Base-by-base conservation (phyloP, 2,329 filamentous ascomycete genomes). In the Phaeosphaeriaceae sp. region DNA sequence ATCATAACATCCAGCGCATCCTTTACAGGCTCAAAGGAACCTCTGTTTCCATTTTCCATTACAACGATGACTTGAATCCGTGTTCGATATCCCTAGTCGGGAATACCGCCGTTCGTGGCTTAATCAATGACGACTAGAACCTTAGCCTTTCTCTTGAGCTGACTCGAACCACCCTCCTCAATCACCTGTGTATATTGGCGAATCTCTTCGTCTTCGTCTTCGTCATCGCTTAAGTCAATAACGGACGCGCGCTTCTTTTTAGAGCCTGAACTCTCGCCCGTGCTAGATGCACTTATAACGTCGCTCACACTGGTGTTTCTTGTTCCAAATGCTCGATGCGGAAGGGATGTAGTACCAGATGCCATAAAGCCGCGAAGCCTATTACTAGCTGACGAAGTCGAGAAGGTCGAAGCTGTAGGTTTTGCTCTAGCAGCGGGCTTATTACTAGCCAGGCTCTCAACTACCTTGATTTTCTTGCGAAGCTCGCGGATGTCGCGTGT, bases 401-500 rank as follows among this genome's bases (percentile, higher is more conserved):
- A 30, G 5, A 30, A 3, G 5, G 16, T 39, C 12, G 34, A 15
- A 35, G 53, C 52, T 7, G 32, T 38, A 16, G 39, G 11, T 11
- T 26, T 29, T 2, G 46, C 9, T 6, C 20, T 7, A 26, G 21
- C 36, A 6, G 58, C 47, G 4, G 20, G 40, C 3, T 40, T 39
- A 0, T 32, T 23, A 12, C 51, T 28, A 3, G n/a, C n/a, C n/a
- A n/a, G n/a, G n/a, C 74, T 75, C 13, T 79, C 74, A 6, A 81
- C 58, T 5, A 79, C 66, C 20, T 73, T 75, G 40, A 82, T 69
- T 21, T 76, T 73, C 3, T 74, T 75, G 13, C 76, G 73, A 76
- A 77, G 82, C 50, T 74, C 74, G 39, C 73, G 73, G 1, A 77
- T 67, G 48, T 81, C 72, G 6, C 80, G 74, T 6, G 74, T 65